Evolutionary conservation across 2,329 filamentous ascomycete species (phyloP).

Genomic region (Fusarium sp.): DNA sequence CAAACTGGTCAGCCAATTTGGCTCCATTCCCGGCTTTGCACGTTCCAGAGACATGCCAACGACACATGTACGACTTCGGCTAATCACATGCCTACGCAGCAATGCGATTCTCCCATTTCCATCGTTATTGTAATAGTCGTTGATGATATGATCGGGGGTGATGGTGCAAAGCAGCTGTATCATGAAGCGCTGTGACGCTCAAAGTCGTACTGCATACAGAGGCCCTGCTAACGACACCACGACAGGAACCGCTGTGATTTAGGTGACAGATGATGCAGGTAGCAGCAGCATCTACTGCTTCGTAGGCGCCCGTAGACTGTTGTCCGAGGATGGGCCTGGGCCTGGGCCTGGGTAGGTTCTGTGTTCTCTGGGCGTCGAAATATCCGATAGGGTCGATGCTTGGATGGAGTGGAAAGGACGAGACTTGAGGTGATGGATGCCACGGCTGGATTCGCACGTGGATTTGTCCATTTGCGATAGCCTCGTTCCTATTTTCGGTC

Average conservation of each 20-base stretch:
- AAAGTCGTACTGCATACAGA: conserved; percentile 7
- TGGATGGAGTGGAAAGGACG: background rate
- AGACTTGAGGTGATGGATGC: background rate
- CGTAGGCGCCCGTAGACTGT: conserved; percentile 1
- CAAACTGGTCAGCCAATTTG: background rate
- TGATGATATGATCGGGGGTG: background rate
- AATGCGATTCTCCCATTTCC: conserved; percentile 8
- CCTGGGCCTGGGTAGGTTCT: background rate
- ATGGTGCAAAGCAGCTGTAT: background rate
- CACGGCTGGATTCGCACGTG: background rate
- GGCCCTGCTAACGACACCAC: conserved; percentile 8
- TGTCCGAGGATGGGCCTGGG: background rate
- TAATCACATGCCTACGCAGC: conserved; percentile 32
- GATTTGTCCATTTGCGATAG: background rate
- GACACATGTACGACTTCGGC: conserved; percentile 3
- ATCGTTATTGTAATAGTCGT: background rate
- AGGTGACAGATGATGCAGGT: conserved; percentile 21
- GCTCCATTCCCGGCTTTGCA: background rate
- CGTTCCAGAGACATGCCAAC: background rate
- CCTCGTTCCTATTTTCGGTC: background rate
- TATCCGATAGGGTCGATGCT: conserved; percentile 14
- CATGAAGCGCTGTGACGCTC: conserved; percentile 7
- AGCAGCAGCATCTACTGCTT: conserved; percentile 5
- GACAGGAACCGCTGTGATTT: conserved; percentile 23
- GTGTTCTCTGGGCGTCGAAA: conserved; percentile 3